Conservation (phyloP, 2,329 filamentous ascomycete genomes). For the Talaromyces verruculosus region DNA sequence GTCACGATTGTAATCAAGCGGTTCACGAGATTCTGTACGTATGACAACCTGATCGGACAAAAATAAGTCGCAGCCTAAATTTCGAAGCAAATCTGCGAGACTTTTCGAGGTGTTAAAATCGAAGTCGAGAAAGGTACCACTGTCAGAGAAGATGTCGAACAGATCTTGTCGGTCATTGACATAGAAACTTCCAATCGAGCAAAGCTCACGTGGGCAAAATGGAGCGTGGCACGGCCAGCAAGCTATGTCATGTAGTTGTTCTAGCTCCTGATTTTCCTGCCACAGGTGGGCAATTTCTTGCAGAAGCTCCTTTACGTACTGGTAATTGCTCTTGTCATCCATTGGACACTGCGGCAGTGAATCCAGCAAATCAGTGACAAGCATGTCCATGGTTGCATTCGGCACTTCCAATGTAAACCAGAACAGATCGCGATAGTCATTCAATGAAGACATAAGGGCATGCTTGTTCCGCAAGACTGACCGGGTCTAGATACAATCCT, state of each 20-base stretch:
- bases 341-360: background rate
- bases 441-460: background rate
- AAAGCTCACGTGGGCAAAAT: background rate
- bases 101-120: background rate
- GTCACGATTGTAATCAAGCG: background rate
- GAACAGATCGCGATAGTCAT: background rate
- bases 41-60: background rate
- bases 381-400: background rate
- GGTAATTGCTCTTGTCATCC: background rate
- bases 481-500: background rate
- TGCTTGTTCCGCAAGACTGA: background rate
- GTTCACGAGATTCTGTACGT: background rate
- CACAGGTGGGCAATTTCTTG: background rate
- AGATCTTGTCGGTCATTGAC: background rate
- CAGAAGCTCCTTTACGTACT: background rate
- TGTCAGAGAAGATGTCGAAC: background rate
- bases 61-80: background rate
- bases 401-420: background rate
- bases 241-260: background rate
- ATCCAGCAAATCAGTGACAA: background rate
- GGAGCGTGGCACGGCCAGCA: background rate
- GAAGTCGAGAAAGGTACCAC: background rate
- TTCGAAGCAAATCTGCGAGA: background rate
- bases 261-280: background rate
- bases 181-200: background rate